phyloP scores from a whole-genome alignment of 2,329 filamentous ascomycete genomes.

The Ampelomyces quisqualis region DNA sequence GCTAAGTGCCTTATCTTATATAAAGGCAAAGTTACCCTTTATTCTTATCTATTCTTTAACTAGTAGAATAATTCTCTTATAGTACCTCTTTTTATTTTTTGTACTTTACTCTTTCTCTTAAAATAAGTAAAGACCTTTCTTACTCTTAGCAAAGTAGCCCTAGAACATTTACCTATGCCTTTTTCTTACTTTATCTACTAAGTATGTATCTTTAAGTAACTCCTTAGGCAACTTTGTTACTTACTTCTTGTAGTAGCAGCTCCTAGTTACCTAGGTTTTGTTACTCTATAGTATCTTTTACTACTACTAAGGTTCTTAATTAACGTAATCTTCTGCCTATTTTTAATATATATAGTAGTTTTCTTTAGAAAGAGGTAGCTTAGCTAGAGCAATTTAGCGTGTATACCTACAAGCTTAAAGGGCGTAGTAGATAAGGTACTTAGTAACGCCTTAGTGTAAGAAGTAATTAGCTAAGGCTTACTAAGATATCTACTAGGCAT shows the following conservation, averaged over 20 bases:
- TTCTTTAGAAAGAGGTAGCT: background rate
- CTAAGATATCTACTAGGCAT: background rate
- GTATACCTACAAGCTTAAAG: background rate
- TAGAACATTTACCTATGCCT: background rate
- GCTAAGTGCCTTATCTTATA: conserved; percentile 1
- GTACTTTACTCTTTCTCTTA: background rate
- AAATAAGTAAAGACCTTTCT: background rate
- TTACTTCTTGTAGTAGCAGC: background rate
- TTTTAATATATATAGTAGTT: background rate
- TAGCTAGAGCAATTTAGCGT: background rate
- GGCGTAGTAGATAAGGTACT: background rate
- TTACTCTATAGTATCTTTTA: background rate
- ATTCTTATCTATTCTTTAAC: background rate
- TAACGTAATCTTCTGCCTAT: background rate
- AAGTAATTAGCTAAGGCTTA: background rate
- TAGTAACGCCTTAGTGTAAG: background rate
- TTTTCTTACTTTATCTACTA: background rate
- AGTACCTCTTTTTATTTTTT: background rate
- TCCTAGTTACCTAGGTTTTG: background rate
- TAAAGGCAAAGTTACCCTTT: background rate
- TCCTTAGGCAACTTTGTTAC: background rate
- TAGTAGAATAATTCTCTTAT: background rate
- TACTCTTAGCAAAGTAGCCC: background rate
- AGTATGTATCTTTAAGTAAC: background rate
- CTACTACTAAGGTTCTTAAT: background rate